phyloP scores from a whole-genome alignment of 2,329 filamentous ascomycete genomes.

The Cladosporium cucumerinum region DNA sequence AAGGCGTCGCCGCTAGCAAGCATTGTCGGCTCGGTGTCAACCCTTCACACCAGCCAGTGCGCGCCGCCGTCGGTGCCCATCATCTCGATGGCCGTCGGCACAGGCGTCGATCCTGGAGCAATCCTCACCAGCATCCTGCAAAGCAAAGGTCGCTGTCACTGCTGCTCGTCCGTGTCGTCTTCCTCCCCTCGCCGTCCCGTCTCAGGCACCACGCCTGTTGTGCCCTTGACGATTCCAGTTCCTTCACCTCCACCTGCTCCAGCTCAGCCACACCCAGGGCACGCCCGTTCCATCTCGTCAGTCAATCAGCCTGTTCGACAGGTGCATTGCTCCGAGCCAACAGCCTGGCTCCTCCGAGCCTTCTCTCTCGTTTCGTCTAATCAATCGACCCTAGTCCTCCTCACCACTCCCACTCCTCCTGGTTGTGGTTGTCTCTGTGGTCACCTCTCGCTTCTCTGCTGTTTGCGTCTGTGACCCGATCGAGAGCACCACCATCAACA shows the following conservation, averaged over 20 bases:
- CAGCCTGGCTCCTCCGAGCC: background rate
- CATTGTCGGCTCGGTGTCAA: slow-evolving; percentile 1
- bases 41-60: slow-evolving; percentile 1
- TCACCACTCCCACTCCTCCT: background rate
- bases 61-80: background rate
- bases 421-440: background rate
- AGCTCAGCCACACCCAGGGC: background rate
- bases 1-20: slow-evolving; percentile 11
- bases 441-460: background rate
- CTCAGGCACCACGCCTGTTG: background rate
- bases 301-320: slow-evolving; percentile 7
- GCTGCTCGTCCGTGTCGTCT: background rate
- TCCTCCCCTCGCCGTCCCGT: background rate
- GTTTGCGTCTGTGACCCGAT: background rate
- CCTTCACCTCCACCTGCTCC: background rate
- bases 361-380: background rate
- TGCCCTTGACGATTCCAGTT: background rate
- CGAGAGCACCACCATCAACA: background rate
- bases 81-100: slow-evolving; percentile 6
- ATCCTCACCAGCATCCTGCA: slow-evolving; percentile 8
- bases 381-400: background rate
- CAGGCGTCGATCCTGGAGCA: background rate
- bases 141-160: background rate
- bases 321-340: background rate
- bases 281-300: background rate